Percentiles rank a stretch among this genome's conserved stretches.
Conservation (phyloP, 164 flowering plant species). For the Annona squamosa region DNA sequence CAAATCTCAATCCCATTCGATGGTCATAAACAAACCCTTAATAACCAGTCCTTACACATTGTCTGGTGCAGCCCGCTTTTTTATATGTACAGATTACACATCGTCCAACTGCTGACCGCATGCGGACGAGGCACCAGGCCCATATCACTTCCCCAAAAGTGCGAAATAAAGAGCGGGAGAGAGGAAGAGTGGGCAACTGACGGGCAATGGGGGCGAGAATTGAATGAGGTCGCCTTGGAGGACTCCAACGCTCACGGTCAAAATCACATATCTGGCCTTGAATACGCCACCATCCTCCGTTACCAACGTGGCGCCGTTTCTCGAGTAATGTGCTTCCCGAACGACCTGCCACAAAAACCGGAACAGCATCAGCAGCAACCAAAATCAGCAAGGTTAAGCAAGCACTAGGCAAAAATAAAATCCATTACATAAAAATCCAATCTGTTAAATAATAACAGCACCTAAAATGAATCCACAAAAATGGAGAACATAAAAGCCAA, state of each 20-base stretch:
- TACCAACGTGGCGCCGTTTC: conserved; percentile 62
- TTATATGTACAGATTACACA: no score
- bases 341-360: conserved; percentile 56
- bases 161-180: neutral
- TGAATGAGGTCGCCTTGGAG: conserved; percentile 82
- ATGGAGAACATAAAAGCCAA: no score
- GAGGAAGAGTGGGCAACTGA: conserved; percentile 26
- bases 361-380: neutral
- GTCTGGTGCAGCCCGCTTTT: no score
- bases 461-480: neutral
- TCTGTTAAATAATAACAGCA: neutral
- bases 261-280: conserved; percentile 66
- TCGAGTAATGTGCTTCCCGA: conserved; percentile 73
- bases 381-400: neutral
- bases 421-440: neutral
- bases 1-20: no score
- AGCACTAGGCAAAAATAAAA: neutral
- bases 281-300: conserved; percentile 76
- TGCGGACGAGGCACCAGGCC: no score
- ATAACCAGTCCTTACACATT: no score
- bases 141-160: no score
- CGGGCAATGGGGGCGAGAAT: conserved; percentile 79
- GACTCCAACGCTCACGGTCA: conserved; percentile 89
- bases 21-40: no score
- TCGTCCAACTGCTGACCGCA: no score